Evolutionary conservation across 1,139 yeast species (phyloP).

Genomic region (Suhomyces chickasaworum): DNA sequence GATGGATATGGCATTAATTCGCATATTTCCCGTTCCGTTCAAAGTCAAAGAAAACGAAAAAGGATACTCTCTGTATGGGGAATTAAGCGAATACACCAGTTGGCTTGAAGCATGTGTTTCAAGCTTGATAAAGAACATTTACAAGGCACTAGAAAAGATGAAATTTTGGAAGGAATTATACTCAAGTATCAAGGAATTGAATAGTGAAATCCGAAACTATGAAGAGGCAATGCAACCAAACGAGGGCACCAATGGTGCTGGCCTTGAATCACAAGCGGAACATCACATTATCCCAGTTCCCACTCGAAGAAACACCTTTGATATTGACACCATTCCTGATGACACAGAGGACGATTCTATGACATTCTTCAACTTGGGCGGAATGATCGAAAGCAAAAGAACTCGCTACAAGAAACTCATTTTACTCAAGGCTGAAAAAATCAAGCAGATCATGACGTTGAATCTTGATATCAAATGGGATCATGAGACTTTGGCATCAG

Average conservation of each 20-base stretch:
- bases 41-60: conserved; percentile 1
- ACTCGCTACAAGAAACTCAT: conserved; percentile 37
- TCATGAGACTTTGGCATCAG: conserved; percentile 65
- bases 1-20: conserved; percentile 19
- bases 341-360: conserved; percentile 16
- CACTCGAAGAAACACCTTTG: conserved; percentile 14
- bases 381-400: conserved; percentile 38
- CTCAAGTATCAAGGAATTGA: conserved; percentile 30
- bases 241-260: neutral
- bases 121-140: conserved; percentile 45
- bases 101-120: conserved; percentile 35
- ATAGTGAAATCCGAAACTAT: conserved; percentile 33
- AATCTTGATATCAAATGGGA: conserved; percentile 43
- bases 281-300: neutral
- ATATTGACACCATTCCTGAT: conserved; percentile 12
- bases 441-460: conserved; percentile 35
- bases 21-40: neutral
- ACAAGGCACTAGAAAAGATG: conserved; percentile 39
- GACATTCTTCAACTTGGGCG: conserved; percentile 36
- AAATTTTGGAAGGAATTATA: conserved; percentile 55
- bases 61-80: conserved; percentile 20
- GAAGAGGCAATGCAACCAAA: conserved; percentile 20
- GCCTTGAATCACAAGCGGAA: neutral
- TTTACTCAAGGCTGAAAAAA: conserved; percentile 34
- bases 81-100: conserved; percentile 24